Conservation (phyloP, 1,139 yeast genomes). For the Suhomyces kunorum region DNA sequence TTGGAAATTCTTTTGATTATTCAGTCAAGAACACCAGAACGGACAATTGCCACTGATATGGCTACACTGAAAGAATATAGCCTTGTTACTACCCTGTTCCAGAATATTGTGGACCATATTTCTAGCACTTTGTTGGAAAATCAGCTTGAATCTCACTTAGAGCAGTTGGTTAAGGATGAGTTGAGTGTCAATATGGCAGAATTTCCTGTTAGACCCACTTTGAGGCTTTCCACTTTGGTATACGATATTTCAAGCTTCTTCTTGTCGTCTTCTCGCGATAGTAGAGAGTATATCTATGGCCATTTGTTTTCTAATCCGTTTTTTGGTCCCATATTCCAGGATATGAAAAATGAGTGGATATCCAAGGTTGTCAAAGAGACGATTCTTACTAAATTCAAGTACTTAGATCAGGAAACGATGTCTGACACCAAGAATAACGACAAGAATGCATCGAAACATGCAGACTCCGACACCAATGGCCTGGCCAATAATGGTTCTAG, state of each 20-base stretch:
- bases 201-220: conserved; percentile 27
- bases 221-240: conserved; percentile 25
- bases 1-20: conserved; percentile 13
- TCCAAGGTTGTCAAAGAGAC: conserved; percentile 11
- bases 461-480: neutral
- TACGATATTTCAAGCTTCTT: conserved; percentile 25
- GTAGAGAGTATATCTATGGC: conserved; percentile 19
- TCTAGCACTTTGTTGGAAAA: no score
- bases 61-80: neutral
- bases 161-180: no score
- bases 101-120: conserved; percentile 10
- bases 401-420: no score
- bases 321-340: conserved; percentile 19
- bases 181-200: conserved; percentile 10
- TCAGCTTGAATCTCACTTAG: neutral
- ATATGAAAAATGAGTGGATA: conserved; percentile 35
- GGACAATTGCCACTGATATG: neutral
- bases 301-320: conserved; percentile 23
- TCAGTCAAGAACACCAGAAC: conserved; percentile 6
- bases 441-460: conserved; percentile 1
- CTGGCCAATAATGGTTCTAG: neutral
- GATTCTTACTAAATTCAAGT: conserved; percentile 1
- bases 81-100: conserved; percentile 7
- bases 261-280: conserved; percentile 11
- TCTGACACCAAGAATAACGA: no score